Percentiles rank a stretch among this genome's conserved stretches.
Conservation (phyloP, 106 monocot genomes). For the Vanilla planifolia region DNA sequence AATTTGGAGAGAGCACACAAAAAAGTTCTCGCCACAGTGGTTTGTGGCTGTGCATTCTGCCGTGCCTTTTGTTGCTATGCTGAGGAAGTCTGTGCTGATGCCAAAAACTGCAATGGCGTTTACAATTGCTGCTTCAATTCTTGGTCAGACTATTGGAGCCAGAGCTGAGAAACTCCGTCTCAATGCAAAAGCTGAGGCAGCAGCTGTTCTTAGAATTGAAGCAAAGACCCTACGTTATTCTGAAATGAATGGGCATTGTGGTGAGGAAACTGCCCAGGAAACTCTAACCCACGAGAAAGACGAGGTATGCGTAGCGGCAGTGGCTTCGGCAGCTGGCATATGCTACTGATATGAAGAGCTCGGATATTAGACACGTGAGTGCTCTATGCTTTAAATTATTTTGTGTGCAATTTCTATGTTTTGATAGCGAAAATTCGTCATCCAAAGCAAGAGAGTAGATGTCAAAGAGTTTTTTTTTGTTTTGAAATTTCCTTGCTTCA, state of each 20-base stretch:
- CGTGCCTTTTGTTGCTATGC: slow-evolving; percentile 84
- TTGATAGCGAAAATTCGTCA: too few relatives aligned
- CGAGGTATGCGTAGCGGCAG: background rate
- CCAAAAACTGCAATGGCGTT: slow-evolving; percentile 87
- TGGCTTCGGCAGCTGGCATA: slow-evolving; percentile 10
- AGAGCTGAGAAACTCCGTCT: slow-evolving; percentile 62
- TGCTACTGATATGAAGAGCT: slow-evolving; percentile 49
- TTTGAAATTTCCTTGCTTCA: too few relatives aligned
- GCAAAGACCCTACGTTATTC: too few relatives aligned
- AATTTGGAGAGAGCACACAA: slow-evolving; percentile 81
- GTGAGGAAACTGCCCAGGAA: slow-evolving; percentile 25
- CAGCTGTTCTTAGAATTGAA: background rate
- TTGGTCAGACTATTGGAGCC: slow-evolving; percentile 78
- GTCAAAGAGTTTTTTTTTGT: too few relatives aligned
- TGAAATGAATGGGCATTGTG: slow-evolving; percentile 5
- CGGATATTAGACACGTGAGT: too few relatives aligned
- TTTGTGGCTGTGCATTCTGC: slow-evolving; percentile 79
- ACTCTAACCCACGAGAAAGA: slow-evolving; percentile 23
- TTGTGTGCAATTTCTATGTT: too few relatives aligned
- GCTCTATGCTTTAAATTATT: too few relatives aligned
- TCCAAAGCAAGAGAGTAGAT: too few relatives aligned
- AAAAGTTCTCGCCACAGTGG: slow-evolving; percentile 82
- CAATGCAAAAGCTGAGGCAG: slow-evolving; percentile 16
- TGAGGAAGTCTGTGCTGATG: slow-evolving; percentile 80
- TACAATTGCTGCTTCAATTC: slow-evolving; percentile 76